Base-by-base conservation (phyloP, 2,329 filamentous ascomycete genomes). In the Fusarium chuoi region DNA sequence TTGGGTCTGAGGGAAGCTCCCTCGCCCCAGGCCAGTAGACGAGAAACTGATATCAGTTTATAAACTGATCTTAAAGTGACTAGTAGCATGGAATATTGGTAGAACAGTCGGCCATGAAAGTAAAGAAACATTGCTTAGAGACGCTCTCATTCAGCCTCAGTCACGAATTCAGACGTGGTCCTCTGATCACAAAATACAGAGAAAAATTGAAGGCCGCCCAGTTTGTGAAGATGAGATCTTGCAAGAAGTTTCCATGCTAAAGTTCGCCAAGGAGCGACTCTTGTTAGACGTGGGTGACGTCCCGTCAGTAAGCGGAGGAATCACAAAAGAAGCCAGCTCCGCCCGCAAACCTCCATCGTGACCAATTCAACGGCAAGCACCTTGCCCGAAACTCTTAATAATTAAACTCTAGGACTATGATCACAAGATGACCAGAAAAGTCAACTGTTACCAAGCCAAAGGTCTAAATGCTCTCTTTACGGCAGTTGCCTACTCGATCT, bases 21-120 rank as follows among this genome's bases (percentile, higher is more conserved):
- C 3, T 6, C 14, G 10, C 3, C 5, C 11, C 4, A 33, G 22
- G 18, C 12, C 7, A 6, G 15, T 10, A 13, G 17, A 51, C 3
- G 20, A 35, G 3, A 51, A 20, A 6, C 13, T 11, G 1, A 14
- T 3, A 24, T 3, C 13, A 24, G 2, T 3, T 0, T 14, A 24
- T 5, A 6, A 5, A 8, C 6, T 14, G 12, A 3, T 20, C 8
- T 7, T 14, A 3, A 0, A 7, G 8, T 9, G 12, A 7, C 5
- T 6, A 36, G 49, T 3, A 7, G 9, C 1, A 20, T 3, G 13
- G 7, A 8, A 26, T 6, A 7, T 15, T 15, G 2, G n/a, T 22
- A 20, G 9, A 18, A 17, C n/a, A 52, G n/a, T 9, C 5, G 15
- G 6, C 5, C 7, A 26, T 10, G 9, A 52, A 22, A 13, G 12